Evolutionary conservation across 1,284 basidiomycete genomes (phyloP), one percentile per base, ranked within the genome.

Genomic region (Ceratobasidium sp.): DNA sequence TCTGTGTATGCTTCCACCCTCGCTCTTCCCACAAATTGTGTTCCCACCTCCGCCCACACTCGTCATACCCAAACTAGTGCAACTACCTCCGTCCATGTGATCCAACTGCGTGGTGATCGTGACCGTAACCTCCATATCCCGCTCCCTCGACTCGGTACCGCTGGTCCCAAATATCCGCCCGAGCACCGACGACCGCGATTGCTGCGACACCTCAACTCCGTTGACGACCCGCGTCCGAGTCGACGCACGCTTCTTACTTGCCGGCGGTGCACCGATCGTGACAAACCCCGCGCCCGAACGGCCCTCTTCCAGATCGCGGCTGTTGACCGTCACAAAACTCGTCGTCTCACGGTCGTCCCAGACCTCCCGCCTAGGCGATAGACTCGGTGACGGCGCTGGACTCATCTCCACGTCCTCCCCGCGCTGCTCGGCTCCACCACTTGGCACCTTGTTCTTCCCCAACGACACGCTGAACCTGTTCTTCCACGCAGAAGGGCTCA

Each of bases 31-130:
- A 48, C 38, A 38, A 38, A 38, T 38, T 38, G 38, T 8, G 38
- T 8, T 38, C 38, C 44, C 48, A n/a, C 70, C 41, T 14, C 70
- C 70, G 16, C 57, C 27, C 2, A 59, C 44, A 30, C 59, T 74
- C 12, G 59, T 38, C 10, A 52, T 46, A 14, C 33, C 70, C 7
- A 64, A 7, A 54, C 70, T 74, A 27, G 23, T n/a, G 7, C 69
- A 38, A 20, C 27, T n/a, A 41, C n/a, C 38, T 2, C 33, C 48
- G 2, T 62, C 59, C 12, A 46, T 14, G 23, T 74, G 35, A 41
- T 74, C 70, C 2, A 74, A 27, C 35, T 74, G 70, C 16, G 70
- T 74, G 18, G 70, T 74, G 41, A 74, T 74, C 20, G 70, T 74
- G 20, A 74, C 59, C 44, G 70, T 74, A 20, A 74, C 70, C 70